These are phyloP conservation scores for Epichloe scottii DNA, from an alignment of 2,329 filamentous ascomycete genomes.

Conservation along the genomic window DNA sequence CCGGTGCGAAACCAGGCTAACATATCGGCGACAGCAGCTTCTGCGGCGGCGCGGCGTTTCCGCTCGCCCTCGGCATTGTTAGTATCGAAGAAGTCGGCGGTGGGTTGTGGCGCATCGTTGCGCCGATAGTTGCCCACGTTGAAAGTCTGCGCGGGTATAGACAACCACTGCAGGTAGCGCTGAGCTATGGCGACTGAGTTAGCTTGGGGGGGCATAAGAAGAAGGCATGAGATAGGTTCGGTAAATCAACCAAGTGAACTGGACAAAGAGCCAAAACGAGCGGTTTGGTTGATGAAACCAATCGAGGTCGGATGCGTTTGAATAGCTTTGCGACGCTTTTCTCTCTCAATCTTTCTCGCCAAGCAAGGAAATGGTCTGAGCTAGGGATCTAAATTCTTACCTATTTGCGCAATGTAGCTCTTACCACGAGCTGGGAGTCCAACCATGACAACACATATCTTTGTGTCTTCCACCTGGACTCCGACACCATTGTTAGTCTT, in stretches of 20 bases:
- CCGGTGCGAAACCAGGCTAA: conserved; percentile 73
- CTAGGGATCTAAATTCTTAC: conserved; percentile 34
- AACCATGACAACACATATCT: conserved; percentile 98
- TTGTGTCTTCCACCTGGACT: conserved; percentile 85
- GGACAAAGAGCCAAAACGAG: background rate
- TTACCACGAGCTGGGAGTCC: conserved; percentile 91
- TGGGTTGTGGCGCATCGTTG: conserved; percentile 76
- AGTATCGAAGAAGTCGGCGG: conserved; percentile 90
- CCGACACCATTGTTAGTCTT: conserved; percentile 50
- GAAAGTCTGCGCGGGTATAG: conserved; percentile 86
- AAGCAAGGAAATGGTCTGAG: background rate
- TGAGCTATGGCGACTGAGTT: conserved; percentile 44
- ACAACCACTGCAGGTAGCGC: conserved; percentile 93
- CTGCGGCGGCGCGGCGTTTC: conserved; percentile 73
- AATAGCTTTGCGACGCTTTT: no score
- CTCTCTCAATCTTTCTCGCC: no score
- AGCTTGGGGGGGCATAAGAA: background rate
- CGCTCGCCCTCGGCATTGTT: conserved; percentile 84
- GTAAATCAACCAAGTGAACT: background rate
- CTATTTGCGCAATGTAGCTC: conserved; percentile 95
- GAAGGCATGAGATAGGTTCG: background rate
- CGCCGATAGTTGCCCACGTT: conserved; percentile 96
- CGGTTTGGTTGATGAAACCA: background rate
- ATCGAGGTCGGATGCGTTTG: background rate
- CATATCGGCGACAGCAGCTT: conserved; percentile 91